These are phyloP conservation scores for Fusarium sulawesiense DNA, from an alignment of 2,329 filamentous ascomycete species.

Conservation along the genomic window DNA sequence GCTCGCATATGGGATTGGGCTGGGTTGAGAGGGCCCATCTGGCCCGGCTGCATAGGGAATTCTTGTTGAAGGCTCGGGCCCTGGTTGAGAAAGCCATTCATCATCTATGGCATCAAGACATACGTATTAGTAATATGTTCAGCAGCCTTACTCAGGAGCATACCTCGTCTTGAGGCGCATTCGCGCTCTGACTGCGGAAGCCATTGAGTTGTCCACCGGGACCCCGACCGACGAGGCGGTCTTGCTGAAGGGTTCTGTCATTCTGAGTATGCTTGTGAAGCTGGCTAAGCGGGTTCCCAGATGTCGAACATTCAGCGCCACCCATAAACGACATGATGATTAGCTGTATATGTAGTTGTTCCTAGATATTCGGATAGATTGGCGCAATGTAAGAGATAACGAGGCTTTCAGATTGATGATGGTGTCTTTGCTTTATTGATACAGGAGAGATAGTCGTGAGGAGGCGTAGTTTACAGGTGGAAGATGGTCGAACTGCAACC, in stretches of 20 bases:
- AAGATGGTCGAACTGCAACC: conserved; percentile 26
- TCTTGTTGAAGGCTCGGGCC: conserved; percentile 69
- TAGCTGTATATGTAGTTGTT: conserved; percentile 14
- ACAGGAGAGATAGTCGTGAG: conserved; percentile 1
- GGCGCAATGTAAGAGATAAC: not conserved
- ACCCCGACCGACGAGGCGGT: conserved; percentile 82
- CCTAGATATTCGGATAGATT: conserved; percentile 17
- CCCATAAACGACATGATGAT: conserved; percentile 90
- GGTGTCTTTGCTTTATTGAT: not conserved
- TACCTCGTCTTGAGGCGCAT: conserved; percentile 79
- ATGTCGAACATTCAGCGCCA: conserved; percentile 96
- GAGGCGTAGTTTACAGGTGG: conserved; percentile 26
- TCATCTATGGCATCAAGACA: conserved; percentile 70
- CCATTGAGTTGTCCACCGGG: conserved; percentile 78
- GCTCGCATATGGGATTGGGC: conserved; percentile 65
- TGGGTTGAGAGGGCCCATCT: conserved; percentile 59
- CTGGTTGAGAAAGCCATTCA: conserved; percentile 92
- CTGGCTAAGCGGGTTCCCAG: conserved; percentile 94
- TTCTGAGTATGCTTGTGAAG: conserved; percentile 97
- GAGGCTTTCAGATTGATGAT: conserved; percentile 2
- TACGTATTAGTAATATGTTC: conserved; percentile 47
- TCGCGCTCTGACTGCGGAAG: conserved; percentile 78
- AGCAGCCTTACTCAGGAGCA: conserved; percentile 7
- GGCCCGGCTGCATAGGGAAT: conserved; percentile 62
- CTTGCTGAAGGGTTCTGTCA: conserved; percentile 93